phyloP scores from a whole-genome alignment of 2,329 filamentous ascomycete genomes.

The Sclerotinia subarctica region DNA sequence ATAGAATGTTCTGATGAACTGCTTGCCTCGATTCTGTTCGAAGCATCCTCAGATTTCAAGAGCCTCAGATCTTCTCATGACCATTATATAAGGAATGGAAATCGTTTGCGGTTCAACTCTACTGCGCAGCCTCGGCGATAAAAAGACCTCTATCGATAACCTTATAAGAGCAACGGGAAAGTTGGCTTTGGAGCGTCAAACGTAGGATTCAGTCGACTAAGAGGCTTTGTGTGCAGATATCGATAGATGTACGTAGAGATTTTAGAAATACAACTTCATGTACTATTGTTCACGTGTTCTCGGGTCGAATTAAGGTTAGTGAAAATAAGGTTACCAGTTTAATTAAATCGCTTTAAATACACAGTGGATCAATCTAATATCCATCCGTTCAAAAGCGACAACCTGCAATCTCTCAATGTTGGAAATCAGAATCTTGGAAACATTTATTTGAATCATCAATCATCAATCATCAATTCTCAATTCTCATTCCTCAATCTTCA shows the following conservation, averaged over 20 bases:
- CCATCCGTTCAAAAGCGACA: neutral
- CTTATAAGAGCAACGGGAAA: neutral
- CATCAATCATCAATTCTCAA: no score
- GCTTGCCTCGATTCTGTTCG: neutral
- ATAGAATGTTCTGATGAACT: neutral
- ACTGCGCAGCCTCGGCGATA: neutral
- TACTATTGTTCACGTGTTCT: slow-evolving; percentile 12
- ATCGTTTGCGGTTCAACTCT: neutral
- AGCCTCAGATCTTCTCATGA: neutral
- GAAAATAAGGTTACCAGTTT: no score
- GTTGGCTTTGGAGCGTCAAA: neutral
- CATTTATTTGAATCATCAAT: no score
- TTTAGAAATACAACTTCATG: neutral
- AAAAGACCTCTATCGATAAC: neutral
- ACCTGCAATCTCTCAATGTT: neutral
- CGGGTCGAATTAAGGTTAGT: neutral
- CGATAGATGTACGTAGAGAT: neutral
- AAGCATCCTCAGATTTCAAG: neutral
- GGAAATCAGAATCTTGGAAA: slow-evolving; percentile 6
- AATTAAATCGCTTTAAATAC: neutral
- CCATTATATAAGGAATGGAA: neutral
- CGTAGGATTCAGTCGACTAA: neutral
- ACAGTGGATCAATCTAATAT: neutral
- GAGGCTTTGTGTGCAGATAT: neutral
- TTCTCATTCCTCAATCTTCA: no score